Evolutionary conservation across 1,284 basidiomycete species (phyloP).

Genomic region (Apiotrichum sp.): DNA sequence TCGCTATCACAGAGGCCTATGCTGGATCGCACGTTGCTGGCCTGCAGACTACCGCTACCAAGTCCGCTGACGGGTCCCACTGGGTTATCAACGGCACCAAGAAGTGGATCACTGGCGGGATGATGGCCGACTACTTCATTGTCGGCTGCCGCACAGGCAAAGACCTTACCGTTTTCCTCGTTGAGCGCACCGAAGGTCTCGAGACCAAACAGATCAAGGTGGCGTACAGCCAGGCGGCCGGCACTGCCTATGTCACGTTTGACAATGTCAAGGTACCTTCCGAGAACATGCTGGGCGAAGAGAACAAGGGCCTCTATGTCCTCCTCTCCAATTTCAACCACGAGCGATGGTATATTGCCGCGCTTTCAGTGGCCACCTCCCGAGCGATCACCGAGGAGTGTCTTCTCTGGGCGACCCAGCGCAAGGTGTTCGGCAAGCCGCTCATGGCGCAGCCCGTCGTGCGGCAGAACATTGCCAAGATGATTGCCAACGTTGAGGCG

Average conservation of each 20-base stretch:
- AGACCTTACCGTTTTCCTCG: conserved; percentile 69
- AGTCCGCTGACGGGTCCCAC: conserved; percentile 67
- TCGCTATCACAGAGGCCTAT: conserved; percentile 83
- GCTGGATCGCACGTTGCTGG: conserved; percentile 87
- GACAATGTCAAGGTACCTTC: conserved; percentile 80
- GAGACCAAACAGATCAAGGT: conserved; percentile 76
- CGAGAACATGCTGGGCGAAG: conserved; percentile 78
- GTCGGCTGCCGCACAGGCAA: conserved; percentile 27
- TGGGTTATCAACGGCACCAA: conserved; percentile 81
- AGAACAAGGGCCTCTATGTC: conserved; percentile 73
- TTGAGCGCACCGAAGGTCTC: conserved; percentile 69
- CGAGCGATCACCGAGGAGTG: conserved; percentile 46
- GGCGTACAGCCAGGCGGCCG: conserved; percentile 62
- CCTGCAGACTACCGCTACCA: conserved; percentile 71
- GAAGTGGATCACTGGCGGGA: conserved; percentile 87
- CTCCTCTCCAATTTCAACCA: conserved; percentile 53
- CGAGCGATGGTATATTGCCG: conserved; percentile 40
- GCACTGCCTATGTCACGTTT: conserved; percentile 78
- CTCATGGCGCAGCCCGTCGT: conserved; percentile 76
- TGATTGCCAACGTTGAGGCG: conserved; percentile 77
- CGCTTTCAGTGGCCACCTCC: conserved; percentile 29
- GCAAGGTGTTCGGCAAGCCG: conserved; percentile 80
- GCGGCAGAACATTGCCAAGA: conserved; percentile 62
- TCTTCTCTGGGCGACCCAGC: conserved; percentile 61
- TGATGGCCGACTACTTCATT: conserved; percentile 47